A percentile compares a stretch with the other conserved stretches of the same genome.
phyloP scores from a whole-genome alignment of 2,329 filamentous ascomycete genomes.

The Trichocomaceae sp. region DNA sequence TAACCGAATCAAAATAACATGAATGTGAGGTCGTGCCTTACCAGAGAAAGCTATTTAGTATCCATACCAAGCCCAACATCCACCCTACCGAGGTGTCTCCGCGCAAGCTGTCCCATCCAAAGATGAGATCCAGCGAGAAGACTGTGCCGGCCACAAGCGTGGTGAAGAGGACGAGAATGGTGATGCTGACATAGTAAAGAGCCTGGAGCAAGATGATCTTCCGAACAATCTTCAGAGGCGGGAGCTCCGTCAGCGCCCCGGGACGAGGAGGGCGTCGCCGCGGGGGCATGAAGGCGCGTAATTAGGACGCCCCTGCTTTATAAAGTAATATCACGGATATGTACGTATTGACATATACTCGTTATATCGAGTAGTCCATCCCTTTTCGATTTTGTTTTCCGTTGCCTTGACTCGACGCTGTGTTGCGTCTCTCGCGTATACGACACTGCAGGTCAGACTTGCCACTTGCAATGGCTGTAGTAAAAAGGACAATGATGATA shows the following conservation, averaged over 20 bases:
- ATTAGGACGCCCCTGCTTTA: neutral
- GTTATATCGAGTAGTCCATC: slow-evolving; percentile 1
- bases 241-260: slow-evolving; percentile 60
- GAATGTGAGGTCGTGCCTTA: slow-evolving; percentile 33
- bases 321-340: neutral
- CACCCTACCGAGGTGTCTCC: slow-evolving; percentile 65
- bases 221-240: slow-evolving; percentile 59
- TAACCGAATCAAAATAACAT: neutral
- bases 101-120: slow-evolving; percentile 58
- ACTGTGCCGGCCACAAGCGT: slow-evolving; percentile 58
- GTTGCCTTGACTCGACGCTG: too few relatives aligned
- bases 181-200: slow-evolving; percentile 58
- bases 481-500: too few relatives aligned
- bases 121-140: slow-evolving; percentile 52
- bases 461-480: too few relatives aligned
- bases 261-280: slow-evolving; percentile 57
- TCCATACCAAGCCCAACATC: slow-evolving; percentile 62
- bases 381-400: neutral
- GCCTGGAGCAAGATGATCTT: slow-evolving; percentile 61
- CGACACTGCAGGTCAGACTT: neutral
- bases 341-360: neutral
- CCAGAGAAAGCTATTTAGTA: slow-evolving; percentile 59
- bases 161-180: slow-evolving; percentile 60
- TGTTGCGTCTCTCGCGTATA: too few relatives aligned
- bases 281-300: slow-evolving; percentile 29